A percentile compares a stretch with the other conserved stretches of the same genome.
phyloP scores from a whole-genome alignment of 495 filamentous ascomycete genomes.

The Aspergillus mulundensis region DNA sequence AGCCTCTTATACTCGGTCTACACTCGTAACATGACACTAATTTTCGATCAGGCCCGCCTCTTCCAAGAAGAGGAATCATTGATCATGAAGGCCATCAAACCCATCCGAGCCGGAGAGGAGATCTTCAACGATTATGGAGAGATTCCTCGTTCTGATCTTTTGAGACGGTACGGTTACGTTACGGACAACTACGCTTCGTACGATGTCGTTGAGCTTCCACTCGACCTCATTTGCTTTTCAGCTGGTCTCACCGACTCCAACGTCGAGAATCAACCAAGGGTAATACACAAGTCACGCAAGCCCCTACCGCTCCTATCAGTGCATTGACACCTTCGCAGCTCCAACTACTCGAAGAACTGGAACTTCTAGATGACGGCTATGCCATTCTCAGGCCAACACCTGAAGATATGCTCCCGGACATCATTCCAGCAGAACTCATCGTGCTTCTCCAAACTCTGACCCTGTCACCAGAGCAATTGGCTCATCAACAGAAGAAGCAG shows the following conservation, averaged over 20 bases:
- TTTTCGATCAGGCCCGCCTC: constrained; percentile 50
- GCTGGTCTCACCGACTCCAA: constrained; percentile 39
- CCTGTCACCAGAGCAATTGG: constrained; percentile 36
- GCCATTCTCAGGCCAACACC: constrained; percentile 39
- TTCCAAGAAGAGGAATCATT: constrained; percentile 63
- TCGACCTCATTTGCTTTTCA: constrained; percentile 50
- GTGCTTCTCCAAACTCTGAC: constrained; percentile 44
- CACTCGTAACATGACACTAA: constrained; percentile 12
- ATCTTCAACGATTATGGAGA: constrained; percentile 91
- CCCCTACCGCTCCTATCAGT: not conserved
- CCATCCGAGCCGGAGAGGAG: constrained; percentile 68
- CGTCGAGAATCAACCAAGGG: constrained; percentile 40
- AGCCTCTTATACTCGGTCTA: constrained; percentile 15
- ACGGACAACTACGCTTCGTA: constrained; percentile 69
- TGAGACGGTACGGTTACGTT: constrained; percentile 86
- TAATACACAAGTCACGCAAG: constrained; percentile 21
- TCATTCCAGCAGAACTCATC: constrained; percentile 47
- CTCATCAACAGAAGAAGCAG: constrained; percentile 35
- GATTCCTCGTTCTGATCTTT: constrained; percentile 73
- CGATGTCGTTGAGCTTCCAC: constrained; percentile 77
- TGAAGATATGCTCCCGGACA: constrained; percentile 34
- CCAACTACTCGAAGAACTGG: constrained; percentile 46
- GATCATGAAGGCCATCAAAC: constrained; percentile 61
- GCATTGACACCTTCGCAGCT: constrained; percentile 23
- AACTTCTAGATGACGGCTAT: constrained; percentile 53